Evolutionary conservation across 352 stramenopile species (phyloP).

Genomic region (Paralagenidium karlingii): DNA sequence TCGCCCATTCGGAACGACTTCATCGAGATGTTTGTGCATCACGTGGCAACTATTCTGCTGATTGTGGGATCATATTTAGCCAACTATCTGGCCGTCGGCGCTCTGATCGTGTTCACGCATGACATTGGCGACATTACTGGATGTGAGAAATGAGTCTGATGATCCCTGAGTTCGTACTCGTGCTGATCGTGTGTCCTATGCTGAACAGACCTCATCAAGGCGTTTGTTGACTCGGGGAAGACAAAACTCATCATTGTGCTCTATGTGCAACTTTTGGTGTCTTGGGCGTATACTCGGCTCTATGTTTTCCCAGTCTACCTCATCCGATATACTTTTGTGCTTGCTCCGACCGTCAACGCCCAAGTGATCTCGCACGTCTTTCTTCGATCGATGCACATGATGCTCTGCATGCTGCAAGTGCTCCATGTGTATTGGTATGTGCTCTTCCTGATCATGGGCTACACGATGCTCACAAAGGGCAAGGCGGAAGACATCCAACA

Average conservation of each 20-base stretch:
- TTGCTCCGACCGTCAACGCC: conserved; percentile 12
- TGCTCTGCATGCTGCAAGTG: conserved; percentile 23
- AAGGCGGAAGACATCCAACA: conserved; percentile 32
- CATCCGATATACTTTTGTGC: conserved; percentile 17
- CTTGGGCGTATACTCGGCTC: conserved; percentile 21
- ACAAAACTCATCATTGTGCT: conserved; percentile 18
- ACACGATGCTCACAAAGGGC: conserved; percentile 21
- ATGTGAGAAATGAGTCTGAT: too few relatives aligned
- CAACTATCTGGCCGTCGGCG: conserved; percentile 28
- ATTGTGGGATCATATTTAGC: conserved; percentile 27
- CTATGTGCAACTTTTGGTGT: conserved; percentile 18
- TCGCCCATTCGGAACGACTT: conserved; percentile 46
- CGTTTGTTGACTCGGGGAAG: conserved; percentile 34
- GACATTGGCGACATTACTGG: conserved; percentile 36
- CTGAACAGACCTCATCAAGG: conserved; percentile 49
- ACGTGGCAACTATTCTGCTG: conserved; percentile 37
- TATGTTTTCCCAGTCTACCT: conserved; percentile 22
- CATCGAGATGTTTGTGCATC: conserved; percentile 43
- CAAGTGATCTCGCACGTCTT: conserved; percentile 15
- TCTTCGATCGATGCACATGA: conserved; percentile 17
- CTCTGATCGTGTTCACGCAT: conserved; percentile 34
- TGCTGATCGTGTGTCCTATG: too few relatives aligned
- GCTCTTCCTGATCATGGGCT: conserved; percentile 31
- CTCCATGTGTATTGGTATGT: conserved; percentile 28
- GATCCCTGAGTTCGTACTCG: not conserved